These are phyloP conservation scores for Zymoseptoria crescenta DNA, from an alignment of 2,329 filamentous ascomycete genomes.

Conservation along the genomic window DNA sequence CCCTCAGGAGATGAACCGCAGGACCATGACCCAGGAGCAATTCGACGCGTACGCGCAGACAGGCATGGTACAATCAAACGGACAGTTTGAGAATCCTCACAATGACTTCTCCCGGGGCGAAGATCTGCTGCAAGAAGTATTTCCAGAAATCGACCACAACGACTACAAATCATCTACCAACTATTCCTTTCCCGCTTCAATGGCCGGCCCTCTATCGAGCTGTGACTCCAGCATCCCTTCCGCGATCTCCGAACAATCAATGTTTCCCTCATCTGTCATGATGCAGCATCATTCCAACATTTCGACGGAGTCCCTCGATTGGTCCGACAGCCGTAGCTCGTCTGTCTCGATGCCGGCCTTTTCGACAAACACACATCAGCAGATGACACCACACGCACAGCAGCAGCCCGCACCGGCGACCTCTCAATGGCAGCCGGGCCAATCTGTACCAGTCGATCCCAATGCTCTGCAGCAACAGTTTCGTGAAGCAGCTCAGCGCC, in stretches of 20 bases:
- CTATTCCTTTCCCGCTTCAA: constrained; percentile 14
- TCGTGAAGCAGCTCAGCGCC: constrained; percentile 22
- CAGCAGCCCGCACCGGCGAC: constrained; percentile 11
- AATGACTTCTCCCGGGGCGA: constrained; percentile 13
- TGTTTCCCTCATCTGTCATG: constrained; percentile 19
- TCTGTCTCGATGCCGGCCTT: constrained; percentile 19
- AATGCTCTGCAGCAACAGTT: constrained; percentile 28
- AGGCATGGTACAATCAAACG: constrained; percentile 11
- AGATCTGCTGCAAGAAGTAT: constrained; percentile 16
- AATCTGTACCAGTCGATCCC: constrained; percentile 30
- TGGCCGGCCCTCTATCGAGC: constrained; percentile 20
- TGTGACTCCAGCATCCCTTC: constrained; percentile 24
- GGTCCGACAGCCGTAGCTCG: constrained; percentile 27
- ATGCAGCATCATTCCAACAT: constrained; percentile 18
- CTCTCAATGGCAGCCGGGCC: constrained; percentile 31
- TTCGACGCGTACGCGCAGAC: constrained; percentile 30
- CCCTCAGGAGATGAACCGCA: constrained; percentile 28
- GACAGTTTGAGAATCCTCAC: constrained; percentile 11
- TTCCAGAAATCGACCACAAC: constrained; percentile 17
- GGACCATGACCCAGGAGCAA: constrained; percentile 31
- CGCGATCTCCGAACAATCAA: constrained; percentile 20
- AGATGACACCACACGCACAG: constrained; percentile 7
- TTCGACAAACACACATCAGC: constrained; percentile 9
- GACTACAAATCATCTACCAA: constrained; percentile 18
- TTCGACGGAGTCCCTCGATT: constrained; percentile 25